These are phyloP conservation scores for Trametes sp. DNA, from an alignment of 1,284 basidiomycete species.

Conservation along the genomic window DNA sequence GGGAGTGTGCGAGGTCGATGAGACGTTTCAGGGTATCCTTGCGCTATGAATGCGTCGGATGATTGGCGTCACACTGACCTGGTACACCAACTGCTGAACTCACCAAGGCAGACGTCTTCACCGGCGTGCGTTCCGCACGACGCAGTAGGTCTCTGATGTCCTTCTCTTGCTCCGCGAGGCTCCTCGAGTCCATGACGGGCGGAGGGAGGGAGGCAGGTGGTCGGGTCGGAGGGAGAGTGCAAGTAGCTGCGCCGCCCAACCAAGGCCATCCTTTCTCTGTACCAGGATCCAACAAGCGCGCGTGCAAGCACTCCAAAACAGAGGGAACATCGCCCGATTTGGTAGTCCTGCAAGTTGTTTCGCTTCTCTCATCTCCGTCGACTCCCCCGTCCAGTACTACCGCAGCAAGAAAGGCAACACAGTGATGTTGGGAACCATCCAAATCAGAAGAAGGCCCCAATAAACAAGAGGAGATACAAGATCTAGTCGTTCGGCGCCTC, in stretches of 20 bases:
- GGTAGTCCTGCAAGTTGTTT: not conserved
- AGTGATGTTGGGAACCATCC: too few species aligned
- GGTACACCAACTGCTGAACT: conserved; percentile 11
- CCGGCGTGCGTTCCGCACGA: conserved; percentile 42
- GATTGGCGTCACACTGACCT: not conserved
- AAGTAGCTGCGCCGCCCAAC: not conserved
- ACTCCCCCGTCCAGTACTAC: conserved; percentile 4
- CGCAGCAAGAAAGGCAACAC: too few species aligned
- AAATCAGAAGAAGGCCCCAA: too few species aligned
- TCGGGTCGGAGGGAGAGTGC: not conserved
- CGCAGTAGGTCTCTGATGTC: conserved; percentile 41
- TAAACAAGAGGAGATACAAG: too few species aligned
- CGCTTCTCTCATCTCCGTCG: not conserved
- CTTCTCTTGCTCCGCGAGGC: conserved; percentile 39
- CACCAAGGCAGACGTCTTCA: conserved; percentile 38
- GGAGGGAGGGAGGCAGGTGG: not conserved
- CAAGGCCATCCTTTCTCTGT: not conserved
- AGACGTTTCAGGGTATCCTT: conserved; percentile 46
- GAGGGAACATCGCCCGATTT: conserved; percentile 1
- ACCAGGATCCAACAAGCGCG: conserved; percentile 1
- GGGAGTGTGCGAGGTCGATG: conserved; percentile 47
- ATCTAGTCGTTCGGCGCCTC: too few species aligned
- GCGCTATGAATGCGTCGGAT: conserved; percentile 35
- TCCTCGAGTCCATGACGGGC: conserved; percentile 33
- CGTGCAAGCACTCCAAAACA: conserved; percentile 9